Percentiles rank a stretch among this genome's conserved stretches.
These are phyloP conservation scores for Seiridium cupressi DNA, from an alignment of 2,329 filamentous ascomycete genomes.

Conservation along the genomic window DNA sequence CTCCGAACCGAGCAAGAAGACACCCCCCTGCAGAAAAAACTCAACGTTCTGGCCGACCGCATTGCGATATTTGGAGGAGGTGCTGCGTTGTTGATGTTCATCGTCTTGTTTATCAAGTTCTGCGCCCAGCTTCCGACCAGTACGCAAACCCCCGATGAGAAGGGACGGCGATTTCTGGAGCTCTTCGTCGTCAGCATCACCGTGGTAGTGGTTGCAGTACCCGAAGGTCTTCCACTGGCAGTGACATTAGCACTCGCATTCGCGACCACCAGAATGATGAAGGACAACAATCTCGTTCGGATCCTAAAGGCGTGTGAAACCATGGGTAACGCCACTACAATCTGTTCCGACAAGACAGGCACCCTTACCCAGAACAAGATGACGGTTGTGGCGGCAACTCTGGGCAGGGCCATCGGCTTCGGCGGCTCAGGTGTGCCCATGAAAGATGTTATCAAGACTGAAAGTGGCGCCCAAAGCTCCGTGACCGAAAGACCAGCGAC, in stretches of 20 bases:
- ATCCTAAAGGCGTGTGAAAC: slow-evolving; percentile 50
- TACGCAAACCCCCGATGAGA: too few species aligned
- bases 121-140: too few species aligned
- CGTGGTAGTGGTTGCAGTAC: slow-evolving; percentile 23
- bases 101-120: too few species aligned
- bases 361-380: slow-evolving; percentile 64
- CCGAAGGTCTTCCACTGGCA: slow-evolving; percentile 25
- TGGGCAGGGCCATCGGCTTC: slow-evolving; percentile 55
- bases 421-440: slow-evolving; percentile 32
- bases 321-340: slow-evolving; percentile 58
- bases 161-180: too few species aligned
- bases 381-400: slow-evolving; percentile 55
- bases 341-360: slow-evolving; percentile 56
- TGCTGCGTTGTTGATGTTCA: too few species aligned
- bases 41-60: too few species aligned
- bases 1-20: too few species aligned
- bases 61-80: too few species aligned
- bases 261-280: slow-evolving; percentile 41
- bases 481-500: too few species aligned
- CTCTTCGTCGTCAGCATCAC: too few species aligned
- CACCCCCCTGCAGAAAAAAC: too few species aligned
- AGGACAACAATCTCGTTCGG: slow-evolving; percentile 39
- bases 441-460: neutral
- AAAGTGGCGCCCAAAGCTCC: slow-evolving; percentile 33
- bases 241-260: slow-evolving; percentile 36